These are phyloP conservation scores for Monosporascus sp. DNA, from an alignment of 2,329 filamentous ascomycete species.

Conservation along the genomic window DNA sequence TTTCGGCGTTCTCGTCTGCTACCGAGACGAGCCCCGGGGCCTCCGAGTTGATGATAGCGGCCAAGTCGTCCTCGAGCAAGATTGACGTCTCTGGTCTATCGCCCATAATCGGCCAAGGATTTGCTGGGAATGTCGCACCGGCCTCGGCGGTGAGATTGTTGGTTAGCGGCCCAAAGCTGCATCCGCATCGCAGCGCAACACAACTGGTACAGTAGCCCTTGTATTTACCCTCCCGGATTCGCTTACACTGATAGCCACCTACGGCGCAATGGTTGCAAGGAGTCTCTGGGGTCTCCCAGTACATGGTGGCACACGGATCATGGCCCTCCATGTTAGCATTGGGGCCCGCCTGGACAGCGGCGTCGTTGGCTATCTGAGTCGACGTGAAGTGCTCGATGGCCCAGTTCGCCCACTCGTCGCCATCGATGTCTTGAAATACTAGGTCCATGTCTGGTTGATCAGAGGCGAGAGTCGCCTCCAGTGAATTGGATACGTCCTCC, in stretches of 20 bases:
- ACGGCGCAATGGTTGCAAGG: constrained; percentile 49
- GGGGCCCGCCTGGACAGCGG: constrained; percentile 19
- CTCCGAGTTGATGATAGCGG: constrained; percentile 15
- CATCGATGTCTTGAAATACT: constrained; percentile 49
- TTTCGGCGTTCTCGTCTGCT: constrained; percentile 21
- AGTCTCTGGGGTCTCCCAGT: constrained; percentile 38
- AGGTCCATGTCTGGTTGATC: constrained; percentile 42
- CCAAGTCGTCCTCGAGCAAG: constrained; percentile 30
- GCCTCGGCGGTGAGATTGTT: constrained; percentile 28
- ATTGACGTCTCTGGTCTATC: constrained; percentile 36
- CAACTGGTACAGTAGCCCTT: constrained; percentile 59
- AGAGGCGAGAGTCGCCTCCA: constrained; percentile 15
- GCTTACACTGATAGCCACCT: constrained; percentile 55
- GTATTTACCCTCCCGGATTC: constrained; percentile 53
- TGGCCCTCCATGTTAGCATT: constrained; percentile 25
- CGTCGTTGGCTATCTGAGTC: constrained; percentile 32
- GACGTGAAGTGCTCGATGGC: constrained; percentile 53
- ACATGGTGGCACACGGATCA: constrained; percentile 24
- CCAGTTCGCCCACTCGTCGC: constrained; percentile 55
- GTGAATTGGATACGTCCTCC: constrained; percentile 28
- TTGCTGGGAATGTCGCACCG: constrained; percentile 35
- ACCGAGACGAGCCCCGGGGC: constrained; percentile 7
- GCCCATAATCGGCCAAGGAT: constrained; percentile 41
- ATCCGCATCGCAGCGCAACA: constrained; percentile 52
- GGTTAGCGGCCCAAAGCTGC: constrained; percentile 45